Base-by-base conservation (phyloP, 768 basidiomycete genomes). In the Psilocybe azurescens region DNA sequence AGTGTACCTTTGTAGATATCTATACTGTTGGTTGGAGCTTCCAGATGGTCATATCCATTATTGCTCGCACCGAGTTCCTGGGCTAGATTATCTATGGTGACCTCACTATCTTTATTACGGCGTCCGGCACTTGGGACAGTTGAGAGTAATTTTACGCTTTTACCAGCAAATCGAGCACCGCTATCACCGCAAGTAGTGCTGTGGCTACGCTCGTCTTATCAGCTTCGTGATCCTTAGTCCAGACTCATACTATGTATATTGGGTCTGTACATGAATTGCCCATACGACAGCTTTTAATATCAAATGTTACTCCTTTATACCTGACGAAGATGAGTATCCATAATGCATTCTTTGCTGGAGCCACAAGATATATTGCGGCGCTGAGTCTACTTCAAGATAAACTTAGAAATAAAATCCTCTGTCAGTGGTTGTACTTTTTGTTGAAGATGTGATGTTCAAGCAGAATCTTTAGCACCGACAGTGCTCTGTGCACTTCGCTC, bases 151-250 rank as follows among this genome's bases (percentile, higher is more conserved):
- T 39, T 56, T 56, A 56, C 51, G 28, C 58, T 39, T 59, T 53
- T 32, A 39, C 48, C 38, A 30, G 28, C 33, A 44, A 36, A 29
- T 47, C 44, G 29, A 55, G 32, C 49, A 56, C 48, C 62, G 62
- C 54, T 51, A 64, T 64, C 58, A 53, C 62, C 48, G 50, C 49
- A 47, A 14, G 14, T 24, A 20, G 32, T 24, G 14, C 33, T 44
- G 18, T 52, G 49, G 33, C 53, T 46, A 36, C 16, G 44, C 41
- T 55, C 44, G 32, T 38, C 38, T 55, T 60, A 48, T 20, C 53
- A 50, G 30, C 44, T 53, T 53, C 44, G 39, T 28, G 39, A 56
- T 32, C 29, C 56, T 57, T 18, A 52, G n/a, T 29, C 32, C 7
- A 32, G 41, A 38, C 33, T 36, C 53, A 38, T n/a, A 51, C n/a